These are phyloP conservation scores for Rosa persica DNA, from an alignment of 306 rosid genomes.

Conservation along the genomic window DNA sequence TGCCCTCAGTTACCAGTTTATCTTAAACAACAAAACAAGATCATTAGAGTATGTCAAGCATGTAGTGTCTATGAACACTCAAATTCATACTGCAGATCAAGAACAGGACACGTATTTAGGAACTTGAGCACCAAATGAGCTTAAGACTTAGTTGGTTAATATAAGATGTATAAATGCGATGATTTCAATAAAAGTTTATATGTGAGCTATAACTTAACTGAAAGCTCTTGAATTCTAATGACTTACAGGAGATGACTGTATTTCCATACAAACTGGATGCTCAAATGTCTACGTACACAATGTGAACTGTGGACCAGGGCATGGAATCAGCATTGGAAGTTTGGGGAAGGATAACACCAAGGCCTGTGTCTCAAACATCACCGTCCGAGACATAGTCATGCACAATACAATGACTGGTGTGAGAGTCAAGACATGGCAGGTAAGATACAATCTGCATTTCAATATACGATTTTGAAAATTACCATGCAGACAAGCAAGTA, in stretches of 20 bases:
- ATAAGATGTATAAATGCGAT: not conserved
- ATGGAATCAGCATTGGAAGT: constrained; percentile 97
- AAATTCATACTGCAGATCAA: not conserved
- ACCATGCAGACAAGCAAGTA: too few species aligned
- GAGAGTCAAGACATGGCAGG: constrained; percentile 99
- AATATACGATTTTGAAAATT: not conserved
- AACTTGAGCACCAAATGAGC: not conserved
- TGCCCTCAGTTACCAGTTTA: constrained; percentile 4
- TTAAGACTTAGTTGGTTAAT: not conserved
- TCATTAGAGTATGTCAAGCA: not conserved
- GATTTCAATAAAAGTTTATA: not conserved
- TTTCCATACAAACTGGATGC: constrained; percentile 97
- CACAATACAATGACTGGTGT: constrained; percentile 94
- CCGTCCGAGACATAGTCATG: constrained; percentile 74
- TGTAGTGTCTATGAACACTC: not conserved
- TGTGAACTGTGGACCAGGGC: constrained; percentile 95
- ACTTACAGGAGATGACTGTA: constrained; percentile 82
- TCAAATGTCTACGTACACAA: constrained; percentile 81
- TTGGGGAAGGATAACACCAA: constrained; percentile 81
- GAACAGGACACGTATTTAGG: not conserved
- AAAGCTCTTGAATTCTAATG: constrained; percentile 4
- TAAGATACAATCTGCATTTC: constrained; percentile 28
- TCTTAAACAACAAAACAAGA: not conserved
- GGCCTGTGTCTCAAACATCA: constrained; percentile 96
- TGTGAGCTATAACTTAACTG: not conserved